Evolutionary conservation across 208 protist genomes (phyloP), one percentile per base, ranked within the genome.

Genomic region (Kentomonas sorsogonicus): DNA sequence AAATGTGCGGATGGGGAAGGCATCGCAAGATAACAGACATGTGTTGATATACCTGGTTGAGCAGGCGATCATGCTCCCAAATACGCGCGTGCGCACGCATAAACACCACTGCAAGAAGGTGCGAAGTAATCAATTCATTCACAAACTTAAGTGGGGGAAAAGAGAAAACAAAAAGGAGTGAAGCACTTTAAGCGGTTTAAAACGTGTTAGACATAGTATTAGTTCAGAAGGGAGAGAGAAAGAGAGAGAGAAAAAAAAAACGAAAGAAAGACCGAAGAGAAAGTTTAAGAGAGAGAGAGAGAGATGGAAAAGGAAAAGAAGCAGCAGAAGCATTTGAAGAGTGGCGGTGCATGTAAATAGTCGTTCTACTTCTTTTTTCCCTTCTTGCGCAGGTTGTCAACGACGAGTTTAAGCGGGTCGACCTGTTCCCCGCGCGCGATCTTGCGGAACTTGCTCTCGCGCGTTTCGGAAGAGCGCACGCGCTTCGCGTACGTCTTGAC

Each of bases 401-500:
- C 75, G 36, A 91, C 72, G 3, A 72, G 63, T 63, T 82, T 88
- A 20, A 93, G 66, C 1, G 86, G 87, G 25, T 79, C 72, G 10
- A 52, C 66, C 16, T 71, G 40, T 15, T 53, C 66, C 57, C 79
- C 86, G 3, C 40, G 65, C 0, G 63, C 50, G 1, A 57, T 60
- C 31, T 74, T 69, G 20, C 61, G 72, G 26, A 82, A 64, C 23
- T 48, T 27, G 20, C 63, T 63, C 11, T 58, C 63, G 20, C 80
- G 74, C 44, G 74, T 79, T 50, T 81, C 69, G 40, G 71, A 66
- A 3, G 84, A 70, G 30, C 74, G 66, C 43, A 94, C 86, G 30
- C 90, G 87, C 60, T 83, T 68, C 13, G 72, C 72, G 70, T 88
- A 96, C n/a, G 72, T 53, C n/a, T 57, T 66, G 3, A 77, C 69